Evolutionary conservation across 2,329 filamentous ascomycete species (phyloP), one percentile per base, ranked within the genome.

Genomic region (Ophiostoma sp.): DNA sequence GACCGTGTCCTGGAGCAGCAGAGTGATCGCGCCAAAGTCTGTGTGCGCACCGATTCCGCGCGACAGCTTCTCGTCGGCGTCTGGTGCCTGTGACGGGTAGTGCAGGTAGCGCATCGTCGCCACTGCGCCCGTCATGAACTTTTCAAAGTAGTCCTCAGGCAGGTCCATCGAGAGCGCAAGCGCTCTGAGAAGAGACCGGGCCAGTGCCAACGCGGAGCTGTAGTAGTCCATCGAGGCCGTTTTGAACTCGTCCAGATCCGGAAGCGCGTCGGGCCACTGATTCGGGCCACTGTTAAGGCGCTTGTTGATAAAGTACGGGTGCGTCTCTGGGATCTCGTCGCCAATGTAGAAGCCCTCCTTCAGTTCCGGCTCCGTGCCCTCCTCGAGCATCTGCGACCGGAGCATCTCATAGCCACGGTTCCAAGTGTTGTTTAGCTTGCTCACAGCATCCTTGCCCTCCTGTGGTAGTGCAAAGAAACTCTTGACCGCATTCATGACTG

Each of bases 11-110:
- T 85, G 83, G 0, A 85, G 76, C 4, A 86, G 79, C 44, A 85
- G 75, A 0, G 84, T 86, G 58, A 86, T 80, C 44, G 80, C 80
- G 16, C 84, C 82, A 70, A 83, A 85, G 72, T 85, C 84, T 0
- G 81, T 83, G 70, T 84, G 84, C 1, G 81, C 82, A 0, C 82
- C 82, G 2, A 78, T 76, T 72, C 79, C 73, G 58, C 77, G 69
- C 11, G 62, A 44, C 69, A 70, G 40, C 80, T 77, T 2, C 78
- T 79, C 14, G 76, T 78, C 12, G 3, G 63, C 63, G 9, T 42
- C 66, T 18, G 68, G 45, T 11, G 66, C 52, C 11, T 67, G 45
- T 2, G 80, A 77, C 4, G 81, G 78, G 42, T 80, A 79, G 52
- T 78, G 76, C 2, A 69, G 66, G 65, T 67, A 70, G 47, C 69